Conservation (phyloP, 257 asterid genomes). For the Oldenlandia corymbosa region DNA sequence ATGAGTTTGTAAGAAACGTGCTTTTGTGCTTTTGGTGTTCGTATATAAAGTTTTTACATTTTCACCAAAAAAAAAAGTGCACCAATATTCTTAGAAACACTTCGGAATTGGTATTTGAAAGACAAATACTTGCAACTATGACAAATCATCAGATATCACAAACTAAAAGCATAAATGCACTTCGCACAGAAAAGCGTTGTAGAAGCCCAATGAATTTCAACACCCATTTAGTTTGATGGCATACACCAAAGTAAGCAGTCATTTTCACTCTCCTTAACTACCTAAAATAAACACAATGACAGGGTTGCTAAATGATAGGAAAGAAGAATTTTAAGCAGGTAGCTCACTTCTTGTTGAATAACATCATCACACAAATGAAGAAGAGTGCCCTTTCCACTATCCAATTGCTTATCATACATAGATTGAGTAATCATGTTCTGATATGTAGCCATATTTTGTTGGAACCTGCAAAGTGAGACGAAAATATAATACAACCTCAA, state of each 20-base stretch:
- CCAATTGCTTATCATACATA: constrained; percentile 97
- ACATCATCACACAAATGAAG: constrained; percentile 98
- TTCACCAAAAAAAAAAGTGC: no score
- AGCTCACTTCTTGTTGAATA: constrained; percentile 89
- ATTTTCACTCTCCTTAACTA: background rate
- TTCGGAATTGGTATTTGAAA: background rate
- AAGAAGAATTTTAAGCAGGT: background rate
- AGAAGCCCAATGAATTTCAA: no score
- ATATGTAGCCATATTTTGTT: constrained; percentile 85
- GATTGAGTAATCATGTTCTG: constrained; percentile 95
- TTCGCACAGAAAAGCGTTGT: no score
- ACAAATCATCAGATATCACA: background rate
- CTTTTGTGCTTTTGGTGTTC: no score
- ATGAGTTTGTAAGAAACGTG: no score
- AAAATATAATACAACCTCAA: constrained; percentile 13
- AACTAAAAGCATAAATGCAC: background rate
- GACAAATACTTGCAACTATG: background rate
- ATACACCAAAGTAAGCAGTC: background rate
- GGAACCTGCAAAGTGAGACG: constrained; percentile 56
- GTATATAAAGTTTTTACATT: no score
- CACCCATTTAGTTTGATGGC: background rate
- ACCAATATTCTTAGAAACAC: no score
- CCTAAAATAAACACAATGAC: no score
- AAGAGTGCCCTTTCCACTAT: constrained; percentile 95
- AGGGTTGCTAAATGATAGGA: background rate